A percentile compares a stretch with the other conserved stretches of the same genome.
These are phyloP conservation scores for Spatholobus suberectus DNA, from an alignment of 306 rosid genomes.

Conservation along the genomic window DNA sequence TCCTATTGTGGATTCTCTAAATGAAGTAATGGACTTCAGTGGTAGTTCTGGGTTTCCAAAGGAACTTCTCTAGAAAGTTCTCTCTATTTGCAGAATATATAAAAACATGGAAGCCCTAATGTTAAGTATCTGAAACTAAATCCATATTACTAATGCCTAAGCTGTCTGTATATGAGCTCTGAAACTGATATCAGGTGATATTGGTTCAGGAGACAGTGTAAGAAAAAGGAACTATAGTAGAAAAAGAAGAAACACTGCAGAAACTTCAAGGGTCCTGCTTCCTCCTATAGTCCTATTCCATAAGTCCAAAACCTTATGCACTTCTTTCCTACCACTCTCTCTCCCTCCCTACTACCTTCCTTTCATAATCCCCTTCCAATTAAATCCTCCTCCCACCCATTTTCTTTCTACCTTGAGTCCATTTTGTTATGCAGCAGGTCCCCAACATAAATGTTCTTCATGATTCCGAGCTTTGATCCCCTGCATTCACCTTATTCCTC, in stretches of 20 bases:
- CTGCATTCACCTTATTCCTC: neutral
- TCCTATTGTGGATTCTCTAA: neutral
- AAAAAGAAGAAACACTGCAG: no score
- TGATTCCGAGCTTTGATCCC: neutral
- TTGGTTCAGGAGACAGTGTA: neutral
- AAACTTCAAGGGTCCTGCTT: neutral
- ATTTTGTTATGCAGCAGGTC: neutral
- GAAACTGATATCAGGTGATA: neutral
- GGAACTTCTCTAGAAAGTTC: neutral
- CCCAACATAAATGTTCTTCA: neutral
- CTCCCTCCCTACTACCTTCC: neutral
- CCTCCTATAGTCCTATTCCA: neutral
- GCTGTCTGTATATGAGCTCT: neutral
- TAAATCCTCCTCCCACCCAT: neutral
- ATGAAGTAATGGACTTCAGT: neutral
- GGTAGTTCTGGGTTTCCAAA: neutral
- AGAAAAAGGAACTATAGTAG: neutral
- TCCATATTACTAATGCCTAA: neutral
- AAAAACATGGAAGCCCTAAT: neutral
- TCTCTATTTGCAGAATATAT: neutral
- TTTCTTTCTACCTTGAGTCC: neutral
- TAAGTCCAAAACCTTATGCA: neutral
- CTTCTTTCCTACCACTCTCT: neutral
- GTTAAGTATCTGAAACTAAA: neutral
- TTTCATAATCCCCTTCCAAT: neutral